Percentiles rank a stretch among this genome's conserved stretches.
Evolutionary conservation across 2,329 filamentous ascomycete species (phyloP).

Genomic region (Epichloe typhina): DNA sequence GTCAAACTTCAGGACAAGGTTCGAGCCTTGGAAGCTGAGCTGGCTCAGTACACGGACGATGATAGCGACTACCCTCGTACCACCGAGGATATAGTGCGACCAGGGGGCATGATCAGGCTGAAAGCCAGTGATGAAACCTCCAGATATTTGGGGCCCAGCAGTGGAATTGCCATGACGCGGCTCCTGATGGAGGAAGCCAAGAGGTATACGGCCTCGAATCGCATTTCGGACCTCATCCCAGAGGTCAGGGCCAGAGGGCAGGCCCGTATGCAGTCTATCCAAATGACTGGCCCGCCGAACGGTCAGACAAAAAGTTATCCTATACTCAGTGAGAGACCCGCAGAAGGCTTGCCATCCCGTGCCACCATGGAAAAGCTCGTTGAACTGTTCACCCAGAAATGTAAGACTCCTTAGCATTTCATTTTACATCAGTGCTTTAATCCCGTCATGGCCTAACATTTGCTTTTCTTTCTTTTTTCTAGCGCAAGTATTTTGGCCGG

Average conservation of each 20-base stretch:
- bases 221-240: constrained; percentile 83
- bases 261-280: constrained; percentile 45
- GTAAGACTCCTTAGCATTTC: constrained; percentile 28
- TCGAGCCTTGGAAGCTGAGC: constrained; percentile 65
- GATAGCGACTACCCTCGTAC: constrained; percentile 57
- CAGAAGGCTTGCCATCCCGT: constrained; percentile 59
- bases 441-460: not conserved
- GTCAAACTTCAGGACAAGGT: constrained; percentile 83
- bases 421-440: not conserved
- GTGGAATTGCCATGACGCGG: constrained; percentile 87
- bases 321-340: constrained; percentile 74
- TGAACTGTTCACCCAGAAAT: constrained; percentile 75
- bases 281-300: constrained; percentile 35
- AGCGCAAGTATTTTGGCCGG: constrained; percentile 83
- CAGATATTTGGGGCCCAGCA: constrained; percentile 84
- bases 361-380: constrained; percentile 66
- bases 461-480: not conserved
- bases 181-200: constrained; percentile 95
- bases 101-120: constrained; percentile 73
- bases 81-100: constrained; percentile 74
- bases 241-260: constrained; percentile 49
- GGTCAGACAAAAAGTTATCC: constrained; percentile 76
- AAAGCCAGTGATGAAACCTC: constrained; percentile 74
- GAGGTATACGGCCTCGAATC: constrained; percentile 78
- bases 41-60: constrained; percentile 66